Conservation (phyloP, 176 grass and related monocot genomes). For the Puccinellia tenuiflora region DNA sequence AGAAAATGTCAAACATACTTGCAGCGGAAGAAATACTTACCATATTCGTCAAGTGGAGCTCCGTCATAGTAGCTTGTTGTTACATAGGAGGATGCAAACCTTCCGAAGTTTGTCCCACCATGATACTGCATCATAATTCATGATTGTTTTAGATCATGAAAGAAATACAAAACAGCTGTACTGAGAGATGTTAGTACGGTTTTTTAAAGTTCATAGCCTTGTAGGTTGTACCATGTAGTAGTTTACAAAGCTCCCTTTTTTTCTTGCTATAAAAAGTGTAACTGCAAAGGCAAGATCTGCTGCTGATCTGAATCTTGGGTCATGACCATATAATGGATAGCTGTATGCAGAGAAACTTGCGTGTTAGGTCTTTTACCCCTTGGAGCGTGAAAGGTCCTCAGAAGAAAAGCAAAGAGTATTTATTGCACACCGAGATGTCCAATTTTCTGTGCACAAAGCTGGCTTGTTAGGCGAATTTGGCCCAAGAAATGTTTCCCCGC, state of each 20-base stretch:
- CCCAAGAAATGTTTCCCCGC: slow-evolving; percentile 51
- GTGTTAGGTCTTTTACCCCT: slow-evolving; percentile 13
- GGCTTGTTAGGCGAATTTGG: slow-evolving; percentile 60
- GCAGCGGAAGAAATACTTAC: slow-evolving; percentile 19
- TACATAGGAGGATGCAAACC: slow-evolving; percentile 51
- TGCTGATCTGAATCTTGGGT: slow-evolving; percentile 38
- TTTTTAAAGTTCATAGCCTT: not conserved
- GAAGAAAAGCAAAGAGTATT: slow-evolving; percentile 4
- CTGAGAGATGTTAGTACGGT: not conserved
- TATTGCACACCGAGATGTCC: slow-evolving; percentile 43
- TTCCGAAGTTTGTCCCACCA: slow-evolving; percentile 73
- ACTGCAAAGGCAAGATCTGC: slow-evolving; percentile 53
- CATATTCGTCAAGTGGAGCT: slow-evolving; percentile 79
- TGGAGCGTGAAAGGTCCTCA: not conserved
- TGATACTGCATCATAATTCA: slow-evolving; percentile 43
- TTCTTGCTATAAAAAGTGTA: slow-evolving; percentile 61
- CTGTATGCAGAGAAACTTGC: slow-evolving; percentile 1
- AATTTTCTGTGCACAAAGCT: slow-evolving; percentile 62
- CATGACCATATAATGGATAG: slow-evolving; percentile 39
- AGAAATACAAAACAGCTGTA: not conserved
- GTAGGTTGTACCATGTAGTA: slow-evolving; percentile 63
- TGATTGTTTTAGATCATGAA: slow-evolving; percentile 13
- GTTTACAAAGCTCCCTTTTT: slow-evolving; percentile 67
- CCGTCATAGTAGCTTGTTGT: slow-evolving; percentile 64
- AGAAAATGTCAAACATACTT: not conserved